Base-by-base conservation (phyloP, 352 stramenopile genomes). In the Phytophthora cryptogea region DNA sequence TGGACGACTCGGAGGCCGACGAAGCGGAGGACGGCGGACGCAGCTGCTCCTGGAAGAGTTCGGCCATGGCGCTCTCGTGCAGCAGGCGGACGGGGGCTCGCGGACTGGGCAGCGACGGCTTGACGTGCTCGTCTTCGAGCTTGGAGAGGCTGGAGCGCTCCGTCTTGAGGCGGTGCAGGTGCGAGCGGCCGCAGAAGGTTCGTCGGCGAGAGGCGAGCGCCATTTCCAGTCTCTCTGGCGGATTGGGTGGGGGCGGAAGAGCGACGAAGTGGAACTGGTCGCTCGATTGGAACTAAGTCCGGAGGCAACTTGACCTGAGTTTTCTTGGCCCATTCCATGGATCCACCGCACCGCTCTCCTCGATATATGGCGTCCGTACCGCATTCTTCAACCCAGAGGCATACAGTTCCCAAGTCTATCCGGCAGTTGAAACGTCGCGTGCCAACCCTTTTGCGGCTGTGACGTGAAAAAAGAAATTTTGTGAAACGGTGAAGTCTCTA, bases 1-100 rank as follows among this genome's bases (percentile, higher is more conserved):
- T 62, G 2, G 71, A 76, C 9, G 67, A 76, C 9, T 52, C 51
- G 16, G 70, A 72, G 5, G 63, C 66, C 11, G 47, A 66, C 9
- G 10, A 63, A 4, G 49, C 63, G 9, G 47, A 53, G 10, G 43
- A 59, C 16, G 37, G 32, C 27, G 56, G 59, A 16, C 39, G 54
- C 52, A 68, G 60, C 53, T 83, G 74, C 63, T 83, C 70, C 40
- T 81, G 66, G 37, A 68, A 75, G 37, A 79, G 58, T 41, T 83
- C 72, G 14, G 64, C 33, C 68, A 74, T 81, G 44, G 55, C 40
- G 49, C 51, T 68, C 35, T 81, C 72, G 31, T 84, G 74, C 32
- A 79, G 58, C 37, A 78, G 46, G 9, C 63, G 62, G 35, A 83
- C 49, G 40, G 69, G 62, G 9, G 14, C 31, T 43, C 31, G 44